phyloP scores from a whole-genome alignment of 345 rosid species.

The Eucalyptus pauciflora region DNA sequence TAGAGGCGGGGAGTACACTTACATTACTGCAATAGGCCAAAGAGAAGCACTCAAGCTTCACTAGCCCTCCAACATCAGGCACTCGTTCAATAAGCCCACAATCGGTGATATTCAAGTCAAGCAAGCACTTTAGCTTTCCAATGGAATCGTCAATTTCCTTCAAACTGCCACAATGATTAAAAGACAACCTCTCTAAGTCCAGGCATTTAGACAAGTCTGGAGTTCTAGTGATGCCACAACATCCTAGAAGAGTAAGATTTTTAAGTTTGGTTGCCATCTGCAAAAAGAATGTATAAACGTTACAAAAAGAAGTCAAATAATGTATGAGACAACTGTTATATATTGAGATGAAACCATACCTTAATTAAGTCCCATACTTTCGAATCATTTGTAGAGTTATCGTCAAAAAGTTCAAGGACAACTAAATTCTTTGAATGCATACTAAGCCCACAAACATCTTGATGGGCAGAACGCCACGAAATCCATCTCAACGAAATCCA shows the following conservation, averaged over 20 bases:
- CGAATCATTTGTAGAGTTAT: not conserved
- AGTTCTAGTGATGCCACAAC: not conserved
- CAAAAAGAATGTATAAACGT: rapidly evolving
- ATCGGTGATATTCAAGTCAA: rapidly evolving
- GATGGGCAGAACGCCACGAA: too few relatives aligned
- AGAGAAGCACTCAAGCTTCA: not conserved
- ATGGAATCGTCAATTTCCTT: not conserved
- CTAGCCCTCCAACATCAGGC: not conserved
- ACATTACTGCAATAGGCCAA: rapidly evolving
- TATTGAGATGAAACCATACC: not conserved
- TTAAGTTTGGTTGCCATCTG: not conserved
- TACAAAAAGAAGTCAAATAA: not conserved
- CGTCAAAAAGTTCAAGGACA: not conserved
- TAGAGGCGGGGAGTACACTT: not conserved
- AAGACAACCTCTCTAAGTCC: not conserved
- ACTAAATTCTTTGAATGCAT: not conserved
- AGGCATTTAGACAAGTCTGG: not conserved
- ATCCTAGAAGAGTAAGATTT: not conserved
- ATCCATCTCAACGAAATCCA: not conserved
- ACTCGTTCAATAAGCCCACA: rapidly evolving
- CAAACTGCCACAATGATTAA: rapidly evolving
- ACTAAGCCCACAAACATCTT: not conserved
- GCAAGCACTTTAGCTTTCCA: not conserved
- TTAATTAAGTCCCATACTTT: not conserved
- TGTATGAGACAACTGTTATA: rapidly evolving